phyloP scores from a whole-genome alignment of 495 filamentous ascomycete species.

The Parmelia sp. region DNA sequence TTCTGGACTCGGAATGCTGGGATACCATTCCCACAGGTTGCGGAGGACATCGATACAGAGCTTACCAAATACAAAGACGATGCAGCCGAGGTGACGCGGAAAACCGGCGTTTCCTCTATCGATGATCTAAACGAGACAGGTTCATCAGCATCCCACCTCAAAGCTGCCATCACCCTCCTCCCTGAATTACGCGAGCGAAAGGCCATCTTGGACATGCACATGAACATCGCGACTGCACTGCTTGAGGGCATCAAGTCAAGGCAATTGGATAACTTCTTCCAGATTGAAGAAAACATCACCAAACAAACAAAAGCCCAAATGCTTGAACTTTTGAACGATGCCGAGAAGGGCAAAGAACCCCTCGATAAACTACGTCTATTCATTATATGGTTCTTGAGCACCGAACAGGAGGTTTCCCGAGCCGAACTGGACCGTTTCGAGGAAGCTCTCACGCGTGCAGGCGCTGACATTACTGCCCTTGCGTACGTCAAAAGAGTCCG shows the following conservation, averaged over 20 bases:
- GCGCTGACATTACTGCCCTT: conserved; percentile 67
- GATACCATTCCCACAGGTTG: conserved; percentile 89
- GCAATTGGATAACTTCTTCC: conserved; percentile 92
- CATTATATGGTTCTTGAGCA: conserved; percentile 96
- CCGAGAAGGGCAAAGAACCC: conserved; percentile 73
- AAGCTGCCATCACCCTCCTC: conserved; percentile 86
- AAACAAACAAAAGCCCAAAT: conserved; percentile 90
- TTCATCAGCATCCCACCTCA: conserved; percentile 86
- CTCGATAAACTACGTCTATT: conserved; percentile 87
- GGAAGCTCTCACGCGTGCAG: conserved; percentile 69
- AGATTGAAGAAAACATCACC: conserved; percentile 87
- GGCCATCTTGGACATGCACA: conserved; percentile 91
- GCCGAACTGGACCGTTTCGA: conserved; percentile 82
- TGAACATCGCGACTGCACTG: conserved; percentile 90
- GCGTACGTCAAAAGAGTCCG: conserved; percentile 88
- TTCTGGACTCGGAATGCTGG: conserved; percentile 97
- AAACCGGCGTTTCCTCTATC: conserved; percentile 85
- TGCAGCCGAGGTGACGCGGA: conserved; percentile 87
- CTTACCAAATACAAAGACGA: conserved; percentile 94
- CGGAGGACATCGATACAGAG: conserved; percentile 90
- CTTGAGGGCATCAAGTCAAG: conserved; percentile 88
- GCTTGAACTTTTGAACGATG: conserved; percentile 76
- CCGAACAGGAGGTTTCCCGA: conserved; percentile 78
- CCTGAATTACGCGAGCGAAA: conserved; percentile 92
- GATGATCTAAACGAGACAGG: conserved; percentile 88